A percentile compares a stretch with the other conserved stretches of the same genome.
phyloP scores from a whole-genome alignment of 164 flowering plant species.

The Santalum album region DNA sequence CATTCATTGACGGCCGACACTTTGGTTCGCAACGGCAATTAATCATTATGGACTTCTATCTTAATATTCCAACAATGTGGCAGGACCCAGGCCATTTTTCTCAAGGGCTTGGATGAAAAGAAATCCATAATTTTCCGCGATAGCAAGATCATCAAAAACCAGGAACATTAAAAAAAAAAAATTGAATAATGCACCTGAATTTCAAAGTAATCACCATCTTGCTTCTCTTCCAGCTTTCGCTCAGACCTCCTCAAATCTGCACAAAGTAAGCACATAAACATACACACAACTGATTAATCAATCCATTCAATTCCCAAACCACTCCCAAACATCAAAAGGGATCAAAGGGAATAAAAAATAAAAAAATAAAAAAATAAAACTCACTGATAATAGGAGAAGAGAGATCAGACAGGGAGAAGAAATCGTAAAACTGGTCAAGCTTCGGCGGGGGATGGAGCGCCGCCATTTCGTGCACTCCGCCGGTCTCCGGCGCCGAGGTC shows the following conservation, averaged over 20 bases:
- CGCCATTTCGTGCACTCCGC: conserved; percentile 54
- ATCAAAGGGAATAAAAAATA: neutral
- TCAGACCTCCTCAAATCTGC: conserved; percentile 53
- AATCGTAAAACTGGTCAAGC: conserved; percentile 84
- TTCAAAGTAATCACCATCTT: conserved; percentile 71
- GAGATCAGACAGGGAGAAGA: conserved; percentile 79
- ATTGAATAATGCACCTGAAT: conserved; percentile 46
- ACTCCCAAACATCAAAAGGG: no score
- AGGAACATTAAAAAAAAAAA: neutral
- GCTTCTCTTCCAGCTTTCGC: conserved; percentile 25
- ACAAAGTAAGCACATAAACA: neutral
- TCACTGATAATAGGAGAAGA: conserved; percentile 64
- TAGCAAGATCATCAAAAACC: neutral
- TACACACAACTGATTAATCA: neutral
- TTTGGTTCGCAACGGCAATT: no score
- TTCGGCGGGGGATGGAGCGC: conserved; percentile 80
- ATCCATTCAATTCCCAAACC: neutral
- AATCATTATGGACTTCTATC: no score
- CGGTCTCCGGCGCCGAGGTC: conserved; percentile 25
- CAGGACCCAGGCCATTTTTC: no score
- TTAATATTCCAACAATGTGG: no score
- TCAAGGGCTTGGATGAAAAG: no score
- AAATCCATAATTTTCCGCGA: no score
- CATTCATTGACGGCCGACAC: no score
- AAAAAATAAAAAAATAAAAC: conserved; percentile 10